phyloP scores from a whole-genome alignment of 139 green algal species.

The Zygnema cylindricum region DNA sequence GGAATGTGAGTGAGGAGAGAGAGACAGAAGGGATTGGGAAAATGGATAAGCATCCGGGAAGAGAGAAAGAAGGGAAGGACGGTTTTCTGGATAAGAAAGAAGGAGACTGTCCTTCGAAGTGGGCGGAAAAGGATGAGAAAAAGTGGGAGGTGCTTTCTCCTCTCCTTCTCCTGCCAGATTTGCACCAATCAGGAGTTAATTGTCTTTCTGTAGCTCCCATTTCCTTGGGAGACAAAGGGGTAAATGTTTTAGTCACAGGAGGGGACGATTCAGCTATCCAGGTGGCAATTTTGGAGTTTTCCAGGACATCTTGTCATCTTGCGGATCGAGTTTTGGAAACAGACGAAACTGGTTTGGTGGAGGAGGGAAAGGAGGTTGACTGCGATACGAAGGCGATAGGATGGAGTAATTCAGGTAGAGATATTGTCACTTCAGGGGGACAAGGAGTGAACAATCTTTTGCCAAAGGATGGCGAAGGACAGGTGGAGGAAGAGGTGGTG shows the following conservation, averaged over 20 bases:
- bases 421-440: too few relatives aligned
- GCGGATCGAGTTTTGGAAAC: too few relatives aligned
- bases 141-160: background rate
- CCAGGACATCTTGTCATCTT: too few relatives aligned
- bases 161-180: background rate
- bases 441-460: too few relatives aligned
- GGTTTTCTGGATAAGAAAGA: background rate
- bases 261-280: constrained; percentile 43
- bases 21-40: background rate
- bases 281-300: constrained; percentile 11
- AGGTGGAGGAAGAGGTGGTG: too few relatives aligned
- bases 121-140: background rate
- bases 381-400: too few relatives aligned
- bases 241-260: constrained; percentile 18
- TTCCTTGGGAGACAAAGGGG: background rate
- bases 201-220: constrained; percentile 16
- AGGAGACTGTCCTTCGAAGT: background rate
- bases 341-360: too few relatives aligned
- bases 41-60: background rate
- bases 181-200: constrained; percentile 43
- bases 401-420: too few relatives aligned
- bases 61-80: background rate
- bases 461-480: too few relatives aligned
- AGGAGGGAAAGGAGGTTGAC: too few relatives aligned
- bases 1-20: background rate